Conservation (phyloP, 208 protist genomes). For the Leishmania guyanensis region DNA sequence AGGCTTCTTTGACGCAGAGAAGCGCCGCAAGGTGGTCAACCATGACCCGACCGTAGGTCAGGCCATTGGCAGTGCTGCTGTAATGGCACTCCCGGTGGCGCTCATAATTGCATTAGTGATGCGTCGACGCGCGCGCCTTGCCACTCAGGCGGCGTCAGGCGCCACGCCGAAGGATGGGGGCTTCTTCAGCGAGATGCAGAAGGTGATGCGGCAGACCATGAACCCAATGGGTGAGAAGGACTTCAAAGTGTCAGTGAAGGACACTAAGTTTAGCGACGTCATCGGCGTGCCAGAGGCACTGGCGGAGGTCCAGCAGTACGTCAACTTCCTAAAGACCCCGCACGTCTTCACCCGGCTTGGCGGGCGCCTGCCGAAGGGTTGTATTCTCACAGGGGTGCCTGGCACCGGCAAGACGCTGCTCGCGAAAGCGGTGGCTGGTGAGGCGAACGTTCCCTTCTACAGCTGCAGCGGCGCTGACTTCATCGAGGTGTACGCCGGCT, state of each 20-base stretch:
- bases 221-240: constrained; percentile 70
- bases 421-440: constrained; percentile 90
- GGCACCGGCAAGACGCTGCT: constrained; percentile 97
- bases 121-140: constrained; percentile 39
- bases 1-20: constrained; percentile 85
- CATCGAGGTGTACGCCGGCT: constrained; percentile 98
- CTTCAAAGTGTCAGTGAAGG: constrained; percentile 79
- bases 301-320: constrained; percentile 95
- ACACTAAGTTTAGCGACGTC: constrained; percentile 86
- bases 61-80: constrained; percentile 49
- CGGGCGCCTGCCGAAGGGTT: constrained; percentile 95
- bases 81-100: constrained; percentile 67
- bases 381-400: constrained; percentile 95
- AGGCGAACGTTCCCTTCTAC: constrained; percentile 96
- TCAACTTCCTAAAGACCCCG: constrained; percentile 95
- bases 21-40: constrained; percentile 75
- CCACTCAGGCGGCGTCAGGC: constrained; percentile 28
- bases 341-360: constrained; percentile 94
- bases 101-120: constrained; percentile 61
- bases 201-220: constrained; percentile 69
- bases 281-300: constrained; percentile 95
- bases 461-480: constrained; percentile 94
- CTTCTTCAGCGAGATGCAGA: constrained; percentile 57
- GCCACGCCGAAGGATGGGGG: constrained; percentile 23
- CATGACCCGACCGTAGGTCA: constrained; percentile 61